phyloP scores from a whole-genome alignment of 495 filamentous ascomycete genomes.

The Mytilinidion resinicola region DNA sequence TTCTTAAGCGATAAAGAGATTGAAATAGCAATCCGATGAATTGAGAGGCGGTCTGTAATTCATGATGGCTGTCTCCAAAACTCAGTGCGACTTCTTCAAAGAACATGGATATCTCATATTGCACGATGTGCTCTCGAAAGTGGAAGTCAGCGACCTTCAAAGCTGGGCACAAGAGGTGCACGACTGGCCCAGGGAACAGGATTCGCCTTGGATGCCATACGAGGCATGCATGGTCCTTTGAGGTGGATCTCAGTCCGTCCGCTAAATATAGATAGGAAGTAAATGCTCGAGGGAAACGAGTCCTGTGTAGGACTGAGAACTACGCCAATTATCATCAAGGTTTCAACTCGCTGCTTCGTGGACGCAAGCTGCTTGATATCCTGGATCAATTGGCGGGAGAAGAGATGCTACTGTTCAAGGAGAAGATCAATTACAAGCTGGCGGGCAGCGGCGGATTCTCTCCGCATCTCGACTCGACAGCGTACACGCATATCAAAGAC shows the following conservation, averaged over 20 bases:
- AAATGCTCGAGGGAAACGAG: constrained; percentile 37
- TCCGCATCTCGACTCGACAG: constrained; percentile 44
- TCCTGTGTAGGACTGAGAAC: constrained; percentile 45
- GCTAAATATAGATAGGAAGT: constrained; percentile 32
- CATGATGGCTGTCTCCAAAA: constrained; percentile 1
- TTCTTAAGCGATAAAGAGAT: neutral
- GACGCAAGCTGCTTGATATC: constrained; percentile 34
- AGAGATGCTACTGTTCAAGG: constrained; percentile 46
- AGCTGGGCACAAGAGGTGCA: constrained; percentile 43
- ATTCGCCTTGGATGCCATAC: constrained; percentile 43
- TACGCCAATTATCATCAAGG: constrained; percentile 42
- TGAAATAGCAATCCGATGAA: neutral
- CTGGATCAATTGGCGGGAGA: constrained; percentile 40
- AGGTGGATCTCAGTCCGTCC: too few relatives aligned
- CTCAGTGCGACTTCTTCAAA: constrained; percentile 38
- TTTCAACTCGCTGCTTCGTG: constrained; percentile 40
- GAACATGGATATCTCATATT: constrained; percentile 41
- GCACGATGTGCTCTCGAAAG: constrained; percentile 29
- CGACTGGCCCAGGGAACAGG: constrained; percentile 36
- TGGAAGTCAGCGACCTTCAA: constrained; percentile 33
- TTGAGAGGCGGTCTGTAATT: neutral
- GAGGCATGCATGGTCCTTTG: constrained; percentile 4
- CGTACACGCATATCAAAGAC: constrained; percentile 44
- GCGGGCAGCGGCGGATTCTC: constrained; percentile 42
- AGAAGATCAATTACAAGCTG: constrained; percentile 46